Evolutionary conservation across 2,329 filamentous ascomycete species (phyloP), one percentile per base, ranked within the genome.

Genomic region (Zopfia rhizophila): DNA sequence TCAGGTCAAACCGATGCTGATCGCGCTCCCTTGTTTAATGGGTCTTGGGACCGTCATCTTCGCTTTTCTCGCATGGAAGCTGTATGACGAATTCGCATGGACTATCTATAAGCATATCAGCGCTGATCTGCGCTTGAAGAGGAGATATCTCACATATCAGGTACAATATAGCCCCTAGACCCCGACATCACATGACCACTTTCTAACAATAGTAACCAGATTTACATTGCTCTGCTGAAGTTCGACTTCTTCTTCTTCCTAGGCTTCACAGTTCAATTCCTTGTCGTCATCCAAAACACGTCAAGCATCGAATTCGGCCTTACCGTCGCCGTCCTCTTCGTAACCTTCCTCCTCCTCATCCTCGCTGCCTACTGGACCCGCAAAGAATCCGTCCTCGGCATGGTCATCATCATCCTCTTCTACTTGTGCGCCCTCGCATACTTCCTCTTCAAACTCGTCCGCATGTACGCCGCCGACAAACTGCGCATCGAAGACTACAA

Each of bases 171-270:
- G n/a, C n/a, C n/a, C n/a, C n/a, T n/a, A n/a, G n/a, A n/a, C n/a
- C n/a, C n/a, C n/a, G n/a, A n/a, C n/a, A n/a, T n/a, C n/a, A n/a
- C n/a, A n/a, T n/a, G 29, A 65, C 52, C n/a, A 24, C 16, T 32
- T n/a, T n/a, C n/a, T n/a, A 48, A 51, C 62, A 70, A n/a, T n/a
- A n/a, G n/a, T n/a, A n/a, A 54, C 65, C 53, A 96, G 92, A 92
- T 99, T 72, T 99, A 97, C 74, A 97, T 99, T 65, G 91, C 94
- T 25, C 83, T 99, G 8, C 82, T 99, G 56, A 99, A 99, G 75
- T 99, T 99, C 72, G 94, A 99, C 76, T 97, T 99, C 75, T 99
- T 99, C 85, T 97, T 99, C 80, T 99, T 99, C 81, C 85, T 99
- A 38, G 94, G 93, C 42, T 99, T 99, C 73, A 97, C 94, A 5